Conservation (phyloP, 78 protist species). For the Dictyostelium firmibasis region DNA sequence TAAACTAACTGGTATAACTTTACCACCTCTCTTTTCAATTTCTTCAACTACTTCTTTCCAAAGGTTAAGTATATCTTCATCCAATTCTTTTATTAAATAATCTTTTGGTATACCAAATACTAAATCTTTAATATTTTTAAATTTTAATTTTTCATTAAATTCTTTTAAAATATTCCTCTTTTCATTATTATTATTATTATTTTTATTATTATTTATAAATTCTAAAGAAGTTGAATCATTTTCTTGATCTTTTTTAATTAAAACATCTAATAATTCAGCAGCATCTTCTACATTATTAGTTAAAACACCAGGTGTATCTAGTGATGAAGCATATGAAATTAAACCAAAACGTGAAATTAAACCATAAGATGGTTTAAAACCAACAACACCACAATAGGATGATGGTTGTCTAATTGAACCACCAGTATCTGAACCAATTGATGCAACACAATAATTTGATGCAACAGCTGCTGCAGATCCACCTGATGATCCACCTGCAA, state of each 20-base stretch:
- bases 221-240: constrained; percentile 61
- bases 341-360: constrained; percentile 80
- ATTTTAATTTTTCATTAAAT: not conserved
- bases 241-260: constrained; percentile 35
- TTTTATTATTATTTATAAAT: not conserved
- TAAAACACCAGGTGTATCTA: constrained; percentile 86
- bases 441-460: not conserved
- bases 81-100: constrained; percentile 79
- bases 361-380: constrained; percentile 93
- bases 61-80: constrained; percentile 20
- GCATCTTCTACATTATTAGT: constrained; percentile 57
- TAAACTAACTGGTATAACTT: constrained; percentile 58
- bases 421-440: constrained; percentile 89
- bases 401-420: constrained; percentile 89
- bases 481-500: constrained; percentile 87
- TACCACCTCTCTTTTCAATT: constrained; percentile 74
- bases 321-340: constrained; percentile 84
- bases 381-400: constrained; percentile 86
- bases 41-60: constrained; percentile 73
- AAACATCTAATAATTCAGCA: constrained; percentile 36
- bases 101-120: constrained; percentile 68
- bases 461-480: constrained; percentile 87
- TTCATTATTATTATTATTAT: not conserved
- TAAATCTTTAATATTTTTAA: not conserved
- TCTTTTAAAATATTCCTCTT: not conserved